Base-by-base conservation (phyloP, 1,139 yeast species). In the Sugiyamaella novakii region DNA sequence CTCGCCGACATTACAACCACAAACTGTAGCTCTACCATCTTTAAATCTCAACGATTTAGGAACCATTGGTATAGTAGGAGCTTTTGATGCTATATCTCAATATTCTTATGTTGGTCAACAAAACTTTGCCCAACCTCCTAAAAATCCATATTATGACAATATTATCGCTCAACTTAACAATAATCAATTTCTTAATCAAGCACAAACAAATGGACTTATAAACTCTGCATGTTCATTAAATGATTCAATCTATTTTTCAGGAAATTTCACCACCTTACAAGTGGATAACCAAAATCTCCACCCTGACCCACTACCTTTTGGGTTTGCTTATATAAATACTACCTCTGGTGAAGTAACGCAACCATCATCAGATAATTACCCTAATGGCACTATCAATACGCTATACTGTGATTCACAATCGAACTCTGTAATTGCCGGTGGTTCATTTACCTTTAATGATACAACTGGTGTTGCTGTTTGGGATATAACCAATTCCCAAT, bases 371-470 rank as follows among this genome's bases (percentile, higher is more conserved):
- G 21, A 38, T n/a, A 28, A 59, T 54, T 66, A 75, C 53, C 54
- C 71, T 1, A 58, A 69, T 33, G 94, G 95, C 1, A 60, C 72
- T 0, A 79, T 85, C 3, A 69, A 68, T 18, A 70, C 87, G 0
- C 72, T 82, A 1, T 76, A 72, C 59, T 72, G 75, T 62, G 76
- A 78, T 59, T 59, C 71, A 2, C 78, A 76, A 52, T 67, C 70
- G 27, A 70, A 76, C 14, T 56, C 78, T 21, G 75, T 89, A 0
- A 89, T 87, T 62, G 76, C 87, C 46, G 98, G 98, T 8, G 98
- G 98, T 22, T 74, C 79, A 53, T 80, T 92, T 59, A 66, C 75
- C 12, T 83, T 70, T 51, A 72, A 79, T 51, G 68, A 73, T 35
- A 75, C 85, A 0, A 68, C 76, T 53, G 87, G 92, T 45, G 85